phyloP scores from a whole-genome alignment of 805 yeast species.

The Teunomyces tritomae region DNA sequence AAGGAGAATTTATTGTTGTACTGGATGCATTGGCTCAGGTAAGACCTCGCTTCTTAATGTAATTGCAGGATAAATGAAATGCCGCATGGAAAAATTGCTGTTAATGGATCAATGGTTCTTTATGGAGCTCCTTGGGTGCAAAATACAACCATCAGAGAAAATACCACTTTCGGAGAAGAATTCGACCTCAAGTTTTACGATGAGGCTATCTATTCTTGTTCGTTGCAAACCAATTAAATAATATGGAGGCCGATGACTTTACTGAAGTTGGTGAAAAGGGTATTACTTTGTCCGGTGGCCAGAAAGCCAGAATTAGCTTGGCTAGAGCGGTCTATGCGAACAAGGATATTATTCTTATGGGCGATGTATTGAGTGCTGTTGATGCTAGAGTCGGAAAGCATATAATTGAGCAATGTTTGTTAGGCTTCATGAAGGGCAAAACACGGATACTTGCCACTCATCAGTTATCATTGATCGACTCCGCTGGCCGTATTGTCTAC shows the following conservation, averaged over 20 bases:
- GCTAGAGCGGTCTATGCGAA: slow-evolving; percentile 37
- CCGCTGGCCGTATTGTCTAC: slow-evolving; percentile 30
- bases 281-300: slow-evolving; percentile 38
- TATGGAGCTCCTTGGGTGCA: slow-evolving; percentile 41
- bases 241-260: slow-evolving; percentile 14
- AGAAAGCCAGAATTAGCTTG: slow-evolving; percentile 34
- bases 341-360: slow-evolving; percentile 31
- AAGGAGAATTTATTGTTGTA: slow-evolving; percentile 37
- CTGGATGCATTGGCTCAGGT: slow-evolving; percentile 38
- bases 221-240: not conserved
- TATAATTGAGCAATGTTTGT: slow-evolving; percentile 29
- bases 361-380: slow-evolving; percentile 38
- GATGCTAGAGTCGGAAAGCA: slow-evolving; percentile 39
- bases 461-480: slow-evolving; percentile 31
- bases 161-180: slow-evolving; percentile 28
- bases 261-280: slow-evolving; percentile 40
- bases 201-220: slow-evolving; percentile 16
- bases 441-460: slow-evolving; percentile 39
- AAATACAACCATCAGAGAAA: slow-evolving; percentile 32
- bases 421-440: slow-evolving; percentile 22
- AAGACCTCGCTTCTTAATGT: slow-evolving; percentile 36
- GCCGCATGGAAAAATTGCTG: slow-evolving; percentile 19
- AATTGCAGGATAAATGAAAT: slow-evolving; percentile 35
- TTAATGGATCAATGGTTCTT: slow-evolving; percentile 25
- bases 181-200: slow-evolving; percentile 23